Base-by-base conservation (phyloP, 768 basidiomycete genomes). In the Peribolospora kevripleyi region DNA sequence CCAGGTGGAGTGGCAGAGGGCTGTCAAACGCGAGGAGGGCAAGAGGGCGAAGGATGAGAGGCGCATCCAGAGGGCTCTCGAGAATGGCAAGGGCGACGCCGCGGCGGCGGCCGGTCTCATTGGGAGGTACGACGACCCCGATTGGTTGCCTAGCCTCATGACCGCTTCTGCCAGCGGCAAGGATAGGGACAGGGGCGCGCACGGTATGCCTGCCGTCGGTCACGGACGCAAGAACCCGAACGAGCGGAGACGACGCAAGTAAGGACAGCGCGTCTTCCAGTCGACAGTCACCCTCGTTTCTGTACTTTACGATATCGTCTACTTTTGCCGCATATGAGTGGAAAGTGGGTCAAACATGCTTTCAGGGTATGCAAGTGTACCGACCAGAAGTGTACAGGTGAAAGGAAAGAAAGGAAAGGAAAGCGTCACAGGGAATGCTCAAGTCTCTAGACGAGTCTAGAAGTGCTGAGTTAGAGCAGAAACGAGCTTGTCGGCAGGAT, bases 201-300 rank as follows among this genome's bases (percentile, higher is more conserved):
- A 78, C 74, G 65, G 62, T 2, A 72, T 93, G 75, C 90, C 90
- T 6, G 71, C 75, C 58, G 80, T 97, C 61, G 90, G 90, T 3
- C 75, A 80, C 61, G 91, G 91, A 36, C 74, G 77, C 65, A 82
- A 75, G 65, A 97, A 97, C 69, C 87, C 86, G 1, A 95, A 97
- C 65, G 83, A 82, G 67, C 65, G 65, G 25, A 73, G 74, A 62
- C 74, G 76, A 63, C 74, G 73, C 66, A 72, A 59, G 53, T 55
- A 58, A n/a, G 25, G 25, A 25, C 25, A 25, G 25, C 25, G 25
- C 1, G 25, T 25, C 25, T 25, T 25, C 25, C 25, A 25, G 25
- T 25, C 25, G 25, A 25, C 25, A 25, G 25, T 25, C 25, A 25
- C 25, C 25, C 25, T 25, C 25, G 25, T 25, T 25, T 25, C 25